A percentile compares a stretch with the other conserved stretches of the same genome.
These are phyloP conservation scores for Colletotrichum spaethianum DNA, from an alignment of 2,329 filamentous ascomycete species.

Conservation along the genomic window DNA sequence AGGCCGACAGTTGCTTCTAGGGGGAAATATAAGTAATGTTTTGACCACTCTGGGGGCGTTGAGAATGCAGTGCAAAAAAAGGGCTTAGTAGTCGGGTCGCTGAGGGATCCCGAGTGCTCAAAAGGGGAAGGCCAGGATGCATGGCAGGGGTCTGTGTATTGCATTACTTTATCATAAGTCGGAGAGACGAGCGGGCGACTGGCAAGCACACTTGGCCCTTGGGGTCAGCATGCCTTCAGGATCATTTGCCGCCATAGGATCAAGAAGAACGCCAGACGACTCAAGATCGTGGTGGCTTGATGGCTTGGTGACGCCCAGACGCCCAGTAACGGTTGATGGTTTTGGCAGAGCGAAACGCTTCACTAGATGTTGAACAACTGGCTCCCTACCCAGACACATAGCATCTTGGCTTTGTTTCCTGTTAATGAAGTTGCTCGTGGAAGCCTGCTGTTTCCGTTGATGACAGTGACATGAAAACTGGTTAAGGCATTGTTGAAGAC, in stretches of 20 bases:
- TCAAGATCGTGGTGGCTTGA: neutral
- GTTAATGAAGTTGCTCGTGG: neutral
- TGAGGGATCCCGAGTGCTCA: too few relatives aligned
- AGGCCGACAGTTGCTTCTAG: neutral
- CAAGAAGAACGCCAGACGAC: neutral
- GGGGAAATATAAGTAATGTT: conserved; percentile 1
- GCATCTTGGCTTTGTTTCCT: neutral
- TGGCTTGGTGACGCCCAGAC: too few relatives aligned
- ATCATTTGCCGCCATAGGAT: neutral
- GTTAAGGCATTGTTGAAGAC: too few relatives aligned
- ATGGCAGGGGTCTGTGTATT: too few relatives aligned
- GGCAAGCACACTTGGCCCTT: neutral
- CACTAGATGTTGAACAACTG: neutral
- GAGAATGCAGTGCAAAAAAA: too few relatives aligned
- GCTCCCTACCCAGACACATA: too few relatives aligned
- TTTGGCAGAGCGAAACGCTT: neutral
- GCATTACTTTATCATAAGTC: too few relatives aligned
- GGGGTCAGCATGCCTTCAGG: neutral
- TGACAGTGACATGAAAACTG: neutral
- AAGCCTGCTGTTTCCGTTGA: neutral
- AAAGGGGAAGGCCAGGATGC: too few relatives aligned
- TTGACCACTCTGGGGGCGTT: neutral
- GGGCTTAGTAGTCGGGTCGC: too few relatives aligned
- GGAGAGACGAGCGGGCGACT: neutral
- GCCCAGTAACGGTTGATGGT: neutral